Evolutionary conservation across 129 eudicot species (phyloP).

Genomic region (sunflower (Helianthus annuus)): HanXRQr2.0-SUNRISE NC_035443.2:131743765-131744264

Average conservation of each 20-base stretch:
- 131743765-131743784: slow-evolving; percentile 24
- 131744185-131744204: background rate
- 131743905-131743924: slow-evolving; percentile 39
- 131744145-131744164: slow-evolving; percentile 3
- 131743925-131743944: slow-evolving; percentile 59
- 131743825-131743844: slow-evolving; percentile 20
- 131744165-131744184: slow-evolving; percentile 10
- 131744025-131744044: slow-evolving; percentile 50
- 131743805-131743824: slow-evolving; percentile 43
- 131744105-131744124: slow-evolving; percentile 53
- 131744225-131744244: too few relatives aligned
- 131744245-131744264: too few relatives aligned
- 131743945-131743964: slow-evolving; percentile 42
- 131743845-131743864: background rate
- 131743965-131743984: slow-evolving; percentile 37
- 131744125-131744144: slow-evolving; percentile 43
- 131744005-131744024: slow-evolving; percentile 35
- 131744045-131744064: slow-evolving; percentile 32
- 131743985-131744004: slow-evolving; percentile 31
- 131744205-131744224: background rate
- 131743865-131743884: too few relatives aligned
- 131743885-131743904: background rate
- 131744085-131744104: slow-evolving; percentile 34
- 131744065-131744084: slow-evolving; percentile 32
- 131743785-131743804: slow-evolving; percentile 42